Evolutionary conservation across 495 filamentous ascomycete species (phyloP).

Genomic region (Sphaerosporella brunnea): DNA sequence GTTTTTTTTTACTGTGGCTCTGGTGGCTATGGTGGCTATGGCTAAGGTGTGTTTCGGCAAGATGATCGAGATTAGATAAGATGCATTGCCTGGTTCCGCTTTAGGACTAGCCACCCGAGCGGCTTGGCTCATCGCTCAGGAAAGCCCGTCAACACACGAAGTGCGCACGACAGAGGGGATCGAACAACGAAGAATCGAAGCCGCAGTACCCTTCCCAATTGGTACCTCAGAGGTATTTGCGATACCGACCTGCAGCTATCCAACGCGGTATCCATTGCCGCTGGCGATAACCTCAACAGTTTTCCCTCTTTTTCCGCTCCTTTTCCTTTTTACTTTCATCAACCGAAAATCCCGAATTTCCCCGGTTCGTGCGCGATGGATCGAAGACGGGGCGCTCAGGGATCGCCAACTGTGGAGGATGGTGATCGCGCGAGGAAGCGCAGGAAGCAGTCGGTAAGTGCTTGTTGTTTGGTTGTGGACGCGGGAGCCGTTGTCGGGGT

Average conservation of each 20-base stretch:
- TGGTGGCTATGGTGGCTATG: too few relatives aligned
- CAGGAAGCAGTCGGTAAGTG: constrained; percentile 30
- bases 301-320: background rate
- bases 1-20: too few relatives aligned
- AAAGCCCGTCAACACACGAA: background rate
- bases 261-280: background rate
- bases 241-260: background rate
- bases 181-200: background rate
- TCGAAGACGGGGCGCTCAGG: constrained; percentile 9
- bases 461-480: constrained; percentile 6
- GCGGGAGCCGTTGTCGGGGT: constrained; percentile 6
- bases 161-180: background rate
- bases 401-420: constrained; percentile 18
- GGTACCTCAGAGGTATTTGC: too few relatives aligned
- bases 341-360: background rate
- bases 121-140: background rate
- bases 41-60: too few relatives aligned
- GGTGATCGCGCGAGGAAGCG: constrained; percentile 29
- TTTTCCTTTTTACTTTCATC: background rate
- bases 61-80: too few relatives aligned
- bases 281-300: background rate
- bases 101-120: too few relatives aligned
- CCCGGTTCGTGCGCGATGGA: background rate
- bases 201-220: too few relatives aligned
- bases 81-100: too few relatives aligned